These are phyloP conservation scores for Kwoniella sp. DNA, from an alignment of 768 basidiomycete species.

Conservation along the genomic window DNA sequence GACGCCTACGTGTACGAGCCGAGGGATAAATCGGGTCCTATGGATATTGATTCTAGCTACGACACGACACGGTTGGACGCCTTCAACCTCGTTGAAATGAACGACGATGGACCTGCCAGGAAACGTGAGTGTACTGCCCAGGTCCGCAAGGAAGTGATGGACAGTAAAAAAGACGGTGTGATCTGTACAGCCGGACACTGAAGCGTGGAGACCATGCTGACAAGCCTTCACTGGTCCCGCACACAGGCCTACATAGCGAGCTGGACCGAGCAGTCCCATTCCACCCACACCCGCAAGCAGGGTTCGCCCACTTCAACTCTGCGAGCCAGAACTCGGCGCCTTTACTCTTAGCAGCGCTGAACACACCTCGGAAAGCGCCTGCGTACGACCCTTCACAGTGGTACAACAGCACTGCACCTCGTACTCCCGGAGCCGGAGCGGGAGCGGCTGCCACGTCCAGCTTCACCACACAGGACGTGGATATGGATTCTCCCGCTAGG, in stretches of 20 bases:
- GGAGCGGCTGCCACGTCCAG: not conserved
- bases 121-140: conserved; percentile 44
- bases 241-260: conserved; percentile 44
- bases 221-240: conserved; percentile 13
- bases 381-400: conserved; percentile 28
- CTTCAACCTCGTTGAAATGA: conserved; percentile 14
- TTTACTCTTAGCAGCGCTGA: conserved; percentile 15
- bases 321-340: conserved; percentile 23
- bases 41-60: conserved; percentile 44
- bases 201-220: not conserved
- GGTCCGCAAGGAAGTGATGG: not conserved
- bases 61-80: conserved; percentile 28
- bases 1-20: conserved; percentile 24
- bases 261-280: conserved; percentile 31
- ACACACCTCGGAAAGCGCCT: conserved; percentile 23
- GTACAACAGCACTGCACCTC: conserved; percentile 12
- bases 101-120: conserved; percentile 42
- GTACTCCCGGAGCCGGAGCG: conserved; percentile 2
- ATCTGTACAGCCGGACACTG: not conserved
- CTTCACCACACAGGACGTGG: conserved; percentile 26
- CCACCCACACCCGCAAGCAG: conserved; percentile 16
- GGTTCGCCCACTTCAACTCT: conserved; percentile 24
- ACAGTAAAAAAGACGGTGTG: not conserved
- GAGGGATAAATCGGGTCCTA: conserved; percentile 40
- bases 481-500: conserved; percentile 36